phyloP scores from a whole-genome alignment of 2,329 filamentous ascomycete genomes.

The Purpureocillium lavendulum region DNA sequence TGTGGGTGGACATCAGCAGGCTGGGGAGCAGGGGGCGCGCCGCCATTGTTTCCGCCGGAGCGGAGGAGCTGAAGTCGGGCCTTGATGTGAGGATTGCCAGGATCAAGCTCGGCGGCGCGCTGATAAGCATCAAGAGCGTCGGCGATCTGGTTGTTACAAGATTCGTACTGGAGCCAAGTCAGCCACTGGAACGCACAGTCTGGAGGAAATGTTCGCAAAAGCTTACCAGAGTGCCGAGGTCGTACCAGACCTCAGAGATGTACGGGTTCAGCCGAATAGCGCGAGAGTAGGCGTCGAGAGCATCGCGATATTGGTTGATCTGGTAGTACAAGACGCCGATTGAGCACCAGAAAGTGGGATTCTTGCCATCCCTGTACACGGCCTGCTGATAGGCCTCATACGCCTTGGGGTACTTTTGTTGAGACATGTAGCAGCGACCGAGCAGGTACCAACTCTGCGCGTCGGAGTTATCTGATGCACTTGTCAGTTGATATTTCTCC shows the following conservation, averaged over 20 bases:
- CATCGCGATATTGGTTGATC: conserved; percentile 98
- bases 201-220: conserved; percentile 2
- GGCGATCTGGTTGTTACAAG: conserved; percentile 96
- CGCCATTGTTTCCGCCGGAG: conserved; percentile 65
- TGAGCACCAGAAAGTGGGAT: conserved; percentile 98
- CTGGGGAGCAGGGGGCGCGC: conserved; percentile 70
- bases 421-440: conserved; percentile 97
- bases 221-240: conserved; percentile 87
- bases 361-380: conserved; percentile 93
- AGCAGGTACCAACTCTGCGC: conserved; percentile 98
- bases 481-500: conserved; percentile 15
- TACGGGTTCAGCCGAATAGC: conserved; percentile 95
- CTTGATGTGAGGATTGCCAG: conserved; percentile 91
- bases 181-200: conserved; percentile 13
- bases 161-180: conserved; percentile 66
- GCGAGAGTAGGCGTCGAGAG: conserved; percentile 92
- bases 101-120: conserved; percentile 88
- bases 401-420: conserved; percentile 96
- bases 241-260: conserved; percentile 99
- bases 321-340: conserved; percentile 99
- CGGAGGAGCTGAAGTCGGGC: conserved; percentile 84
- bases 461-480: conserved; percentile 69
- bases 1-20: conserved; percentile 95
- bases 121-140: conserved; percentile 95
- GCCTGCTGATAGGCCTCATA: conserved; percentile 99